Conservation (phyloP, 139 green algal genomes). For the Mychonastes homosphaera region DNA sequence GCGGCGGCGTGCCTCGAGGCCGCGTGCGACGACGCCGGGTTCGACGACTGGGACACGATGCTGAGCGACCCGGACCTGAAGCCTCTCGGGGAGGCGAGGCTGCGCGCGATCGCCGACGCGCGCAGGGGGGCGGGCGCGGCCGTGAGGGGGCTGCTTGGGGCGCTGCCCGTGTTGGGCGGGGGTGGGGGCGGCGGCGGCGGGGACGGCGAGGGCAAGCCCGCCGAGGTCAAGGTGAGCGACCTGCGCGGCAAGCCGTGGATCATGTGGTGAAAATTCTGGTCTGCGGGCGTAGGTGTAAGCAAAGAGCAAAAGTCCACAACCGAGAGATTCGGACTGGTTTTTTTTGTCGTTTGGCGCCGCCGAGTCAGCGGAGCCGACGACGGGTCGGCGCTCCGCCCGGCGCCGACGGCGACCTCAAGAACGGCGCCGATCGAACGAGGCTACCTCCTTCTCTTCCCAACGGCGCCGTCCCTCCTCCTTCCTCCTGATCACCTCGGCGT, state of each 20-base stretch:
- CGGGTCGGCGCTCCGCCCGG: no score
- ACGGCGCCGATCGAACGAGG: no score
- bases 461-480: no score
- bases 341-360: no score
- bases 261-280: constrained; percentile 21
- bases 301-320: background rate
- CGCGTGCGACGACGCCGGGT: constrained; percentile 39
- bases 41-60: constrained; percentile 27
- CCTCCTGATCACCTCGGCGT: no score
- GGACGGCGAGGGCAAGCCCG: constrained; percentile 6
- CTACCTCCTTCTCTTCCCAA: no score
- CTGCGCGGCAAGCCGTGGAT: constrained; percentile 18
- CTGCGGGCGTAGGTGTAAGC: background rate
- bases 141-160: background rate
- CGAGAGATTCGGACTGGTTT: no score
- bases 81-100: constrained; percentile 15
- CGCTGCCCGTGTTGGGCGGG: background rate
- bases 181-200: constrained; percentile 11
- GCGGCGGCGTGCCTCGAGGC: constrained; percentile 52
- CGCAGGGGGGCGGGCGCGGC: no score
- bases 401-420: no score
- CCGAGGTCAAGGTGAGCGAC: constrained; percentile 14
- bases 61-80: constrained; percentile 43
- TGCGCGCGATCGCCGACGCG: constrained; percentile 32
- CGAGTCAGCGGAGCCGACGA: no score